Evolutionary conservation across 257 asterid species (phyloP), one percentile per base, ranked within the genome.

Genomic region (Solanum medicagineum): DNA sequence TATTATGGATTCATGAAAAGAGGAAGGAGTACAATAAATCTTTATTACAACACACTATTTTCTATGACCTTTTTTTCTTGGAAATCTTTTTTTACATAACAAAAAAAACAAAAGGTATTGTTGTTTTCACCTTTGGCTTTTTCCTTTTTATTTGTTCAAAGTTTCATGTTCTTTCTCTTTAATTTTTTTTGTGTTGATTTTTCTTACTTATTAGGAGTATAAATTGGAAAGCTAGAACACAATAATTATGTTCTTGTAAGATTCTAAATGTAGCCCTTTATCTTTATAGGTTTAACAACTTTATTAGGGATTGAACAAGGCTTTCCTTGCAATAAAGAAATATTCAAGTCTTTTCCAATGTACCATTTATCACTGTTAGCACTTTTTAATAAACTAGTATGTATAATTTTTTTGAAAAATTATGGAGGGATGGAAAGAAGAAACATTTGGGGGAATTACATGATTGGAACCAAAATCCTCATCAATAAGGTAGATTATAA

Each of bases 41-140:
- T 73, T 74, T 4, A 13, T 47, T 45, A 14, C 7, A 13, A 13
- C 42, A 22, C 20, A n/a, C 13, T 5, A 6, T 13, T 62, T 65
- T 29, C 40, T 57, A 24, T 59, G 6, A 5, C 20, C 9, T 59
- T 53, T 19, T 7, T n/a, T 14, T 3, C 55, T 53, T 13, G 36
- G 12, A 49, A 49, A 49, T 15, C 14, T 81, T 32, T n/a, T 81
- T 59, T 81, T 90, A 79, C 85, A 86, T 84, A 81, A 73, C 87
- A 71, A 90, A 91, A 90, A 90, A 91, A 90, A 92, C 84, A 60
- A 85, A 90, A 90, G 87, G 86, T 62, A 36, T 36, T 36, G 13
- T 79, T 57, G 17, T 86, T 86, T 86, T 89, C 85, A 57, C 84
- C 89, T 89, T 88, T 87, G 81, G 71, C 51, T 84, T 84, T 81